These are phyloP conservation scores for Harringtonia aguacate DNA, from an alignment of 2,329 filamentous ascomycete genomes.

Conservation along the genomic window DNA sequence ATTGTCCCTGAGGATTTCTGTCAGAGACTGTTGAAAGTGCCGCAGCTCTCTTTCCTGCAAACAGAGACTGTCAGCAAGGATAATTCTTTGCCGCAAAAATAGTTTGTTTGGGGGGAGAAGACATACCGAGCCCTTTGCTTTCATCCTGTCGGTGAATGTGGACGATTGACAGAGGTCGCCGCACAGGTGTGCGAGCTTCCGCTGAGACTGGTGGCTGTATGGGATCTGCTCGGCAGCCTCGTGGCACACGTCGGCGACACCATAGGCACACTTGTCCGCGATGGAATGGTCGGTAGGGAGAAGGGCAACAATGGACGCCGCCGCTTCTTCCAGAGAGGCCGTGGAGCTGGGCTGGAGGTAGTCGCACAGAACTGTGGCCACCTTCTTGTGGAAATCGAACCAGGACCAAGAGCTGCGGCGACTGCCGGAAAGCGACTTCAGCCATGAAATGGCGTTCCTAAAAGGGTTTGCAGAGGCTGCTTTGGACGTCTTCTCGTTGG, in stretches of 20 bases:
- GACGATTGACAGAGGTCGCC: neutral
- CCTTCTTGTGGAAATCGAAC: neutral
- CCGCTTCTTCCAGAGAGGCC: neutral
- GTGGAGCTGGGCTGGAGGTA: neutral
- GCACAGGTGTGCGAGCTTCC: neutral
- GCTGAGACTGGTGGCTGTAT: neutral
- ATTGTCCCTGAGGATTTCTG: neutral
- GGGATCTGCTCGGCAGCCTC: neutral
- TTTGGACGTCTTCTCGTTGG: too few relatives aligned
- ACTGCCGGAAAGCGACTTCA: too few relatives aligned
- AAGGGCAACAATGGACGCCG: neutral
- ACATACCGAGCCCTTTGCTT: neutral
- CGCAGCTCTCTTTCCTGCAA: neutral
- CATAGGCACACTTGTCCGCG: neutral
- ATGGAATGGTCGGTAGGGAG: neutral
- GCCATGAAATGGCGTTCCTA: too few relatives aligned
- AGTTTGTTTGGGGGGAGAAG: neutral
- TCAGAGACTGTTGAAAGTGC: neutral
- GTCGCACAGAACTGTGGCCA: neutral
- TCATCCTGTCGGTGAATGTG: neutral
- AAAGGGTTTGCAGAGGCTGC: too few relatives aligned
- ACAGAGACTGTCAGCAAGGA: neutral
- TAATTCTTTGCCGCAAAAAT: too few relatives aligned
- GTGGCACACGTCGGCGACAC: neutral
- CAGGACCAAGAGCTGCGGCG: too few relatives aligned